Conservation (phyloP, 352 stramenopile species). For the Pythium apleroticum region DNA sequence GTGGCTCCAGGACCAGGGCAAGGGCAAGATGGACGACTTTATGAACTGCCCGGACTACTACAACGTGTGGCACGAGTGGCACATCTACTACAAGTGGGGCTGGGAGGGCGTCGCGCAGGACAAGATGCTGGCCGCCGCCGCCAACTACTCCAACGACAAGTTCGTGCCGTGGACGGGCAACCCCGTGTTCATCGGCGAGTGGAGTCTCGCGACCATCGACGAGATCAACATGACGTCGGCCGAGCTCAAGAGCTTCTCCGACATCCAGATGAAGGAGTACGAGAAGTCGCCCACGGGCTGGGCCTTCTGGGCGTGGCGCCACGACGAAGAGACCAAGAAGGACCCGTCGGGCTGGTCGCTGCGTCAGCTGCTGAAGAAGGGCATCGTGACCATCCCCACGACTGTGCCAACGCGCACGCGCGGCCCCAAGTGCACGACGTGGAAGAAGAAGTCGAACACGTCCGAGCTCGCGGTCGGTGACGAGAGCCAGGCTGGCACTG, state of each 20-base stretch:
- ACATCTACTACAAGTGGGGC: constrained; percentile 37
- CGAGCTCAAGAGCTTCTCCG: constrained; percentile 32
- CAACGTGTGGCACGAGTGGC: constrained; percentile 35
- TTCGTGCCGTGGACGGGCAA: constrained; percentile 33
- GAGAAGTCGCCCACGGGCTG: constrained; percentile 29
- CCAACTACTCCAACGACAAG: constrained; percentile 11
- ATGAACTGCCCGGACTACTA: constrained; percentile 20
- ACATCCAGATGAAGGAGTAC: constrained; percentile 32
- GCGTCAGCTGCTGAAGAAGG: neutral
- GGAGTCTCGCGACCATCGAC: constrained; percentile 32
- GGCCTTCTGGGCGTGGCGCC: constrained; percentile 53
- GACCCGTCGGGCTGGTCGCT: neutral
- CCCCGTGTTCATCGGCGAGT: constrained; percentile 49
- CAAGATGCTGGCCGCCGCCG: constrained; percentile 8
- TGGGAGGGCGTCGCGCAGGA: constrained; percentile 18
- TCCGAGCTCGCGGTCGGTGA: neutral
- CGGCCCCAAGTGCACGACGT: constrained; percentile 4
- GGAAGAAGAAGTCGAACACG: neutral
- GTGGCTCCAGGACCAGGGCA: constrained; percentile 13
- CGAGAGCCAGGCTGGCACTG: neutral
- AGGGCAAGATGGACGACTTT: constrained; percentile 23
- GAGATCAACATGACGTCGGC: constrained; percentile 20
- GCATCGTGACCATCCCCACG: constrained; percentile 10
- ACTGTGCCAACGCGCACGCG: neutral
- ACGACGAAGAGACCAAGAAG: constrained; percentile 19